Base-by-base conservation (phyloP, 1,284 basidiomycete species). In the Naganishia sp. region DNA sequence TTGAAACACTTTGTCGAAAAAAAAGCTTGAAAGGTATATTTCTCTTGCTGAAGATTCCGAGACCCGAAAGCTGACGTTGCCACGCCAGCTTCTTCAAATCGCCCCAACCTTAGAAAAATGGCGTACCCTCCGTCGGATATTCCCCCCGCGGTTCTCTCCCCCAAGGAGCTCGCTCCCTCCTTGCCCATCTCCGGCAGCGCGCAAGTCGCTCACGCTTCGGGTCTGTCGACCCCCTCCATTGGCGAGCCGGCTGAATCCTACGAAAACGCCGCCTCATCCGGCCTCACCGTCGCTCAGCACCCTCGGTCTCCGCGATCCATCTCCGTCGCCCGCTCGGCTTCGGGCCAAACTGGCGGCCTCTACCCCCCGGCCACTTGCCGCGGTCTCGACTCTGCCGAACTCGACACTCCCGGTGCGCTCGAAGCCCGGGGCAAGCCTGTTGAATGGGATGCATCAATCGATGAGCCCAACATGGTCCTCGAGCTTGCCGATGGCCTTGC, bases 401-500 rank as follows among this genome's bases (percentile, higher is more conserved):
- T 66, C 16, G 59, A 65, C 6, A 54, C 54, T 13, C 48, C 55
- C 33, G 54, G 46, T 44, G 60, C 56, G 25, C 72, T 75, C 55
- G 77, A 75, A 21, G 69, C 69, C 68, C 66, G 69, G 15, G 72
- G 71, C 36, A 67, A 68, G 21, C 63, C 70, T 31, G 71, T 70
- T 50, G 72, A 72, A 46, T 79, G 78, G 77, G 70, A 75, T 46
- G 75, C 78, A 55, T 63, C 65, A 44, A 74, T 78, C 71, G 78
- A 74, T 49, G 69, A 77, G 70, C 74, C 73, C 46, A 76, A 81
- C 72, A 84, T 84, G 82, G 87, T 98, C 55, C 84, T 99, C 68
- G 94, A 99, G 81, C 85, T 99, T 66, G 86, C 86, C 60, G 95
- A 99, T 80, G 95, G 95, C 15, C 87, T 91, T 68, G 88, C 90